A percentile compares a stretch with the other conserved stretches of the same genome.
Evolutionary conservation across 2,329 filamentous ascomycete species (phyloP).

Genomic region (Arachnomyces sp.): DNA sequence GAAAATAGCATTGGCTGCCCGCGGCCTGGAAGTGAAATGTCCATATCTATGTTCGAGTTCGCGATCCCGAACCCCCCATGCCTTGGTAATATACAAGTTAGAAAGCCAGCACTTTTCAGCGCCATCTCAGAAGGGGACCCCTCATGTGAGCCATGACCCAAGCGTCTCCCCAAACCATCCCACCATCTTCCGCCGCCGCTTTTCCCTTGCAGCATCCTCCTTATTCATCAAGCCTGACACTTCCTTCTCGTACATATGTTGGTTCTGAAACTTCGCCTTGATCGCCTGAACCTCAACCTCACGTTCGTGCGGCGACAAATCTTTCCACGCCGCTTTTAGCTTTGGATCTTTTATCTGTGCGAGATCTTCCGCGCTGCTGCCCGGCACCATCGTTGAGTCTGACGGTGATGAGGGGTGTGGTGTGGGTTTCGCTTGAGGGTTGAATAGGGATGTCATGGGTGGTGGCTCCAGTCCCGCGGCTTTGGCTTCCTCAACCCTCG

Average conservation of each 20-base stretch:
- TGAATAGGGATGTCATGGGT: slow-evolving; percentile 37
- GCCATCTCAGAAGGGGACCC: too few species aligned
- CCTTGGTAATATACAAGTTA: too few species aligned
- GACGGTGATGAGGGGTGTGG: slow-evolving; percentile 4
- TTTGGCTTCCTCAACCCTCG: slow-evolving; percentile 54
- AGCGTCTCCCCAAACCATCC: slow-evolving; percentile 38
- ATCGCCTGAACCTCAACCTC: slow-evolving; percentile 36
- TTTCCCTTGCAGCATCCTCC: slow-evolving; percentile 28
- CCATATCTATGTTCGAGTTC: too few species aligned
- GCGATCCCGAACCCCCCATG: too few species aligned
- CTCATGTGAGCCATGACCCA: slow-evolving; percentile 32
- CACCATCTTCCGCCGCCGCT: slow-evolving; percentile 31
- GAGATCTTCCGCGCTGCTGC: slow-evolving; percentile 13
- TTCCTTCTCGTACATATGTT: slow-evolving; percentile 29
- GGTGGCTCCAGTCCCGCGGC: slow-evolving; percentile 35
- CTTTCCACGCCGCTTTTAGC: slow-evolving; percentile 25
- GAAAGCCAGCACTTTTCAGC: too few species aligned
- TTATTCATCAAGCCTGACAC: slow-evolving; percentile 28
- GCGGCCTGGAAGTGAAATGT: too few species aligned
- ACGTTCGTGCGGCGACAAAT: slow-evolving; percentile 39
- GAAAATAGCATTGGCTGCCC: too few species aligned
- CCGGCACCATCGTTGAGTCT: slow-evolving; percentile 12
- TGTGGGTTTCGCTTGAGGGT: slow-evolving; percentile 23
- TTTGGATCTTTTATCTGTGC: slow-evolving; percentile 1
- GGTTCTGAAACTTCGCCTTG: slow-evolving; percentile 30